Base-by-base conservation (phyloP, 2,329 filamentous ascomycete genomes). In the Diaporthe citri region DNA sequence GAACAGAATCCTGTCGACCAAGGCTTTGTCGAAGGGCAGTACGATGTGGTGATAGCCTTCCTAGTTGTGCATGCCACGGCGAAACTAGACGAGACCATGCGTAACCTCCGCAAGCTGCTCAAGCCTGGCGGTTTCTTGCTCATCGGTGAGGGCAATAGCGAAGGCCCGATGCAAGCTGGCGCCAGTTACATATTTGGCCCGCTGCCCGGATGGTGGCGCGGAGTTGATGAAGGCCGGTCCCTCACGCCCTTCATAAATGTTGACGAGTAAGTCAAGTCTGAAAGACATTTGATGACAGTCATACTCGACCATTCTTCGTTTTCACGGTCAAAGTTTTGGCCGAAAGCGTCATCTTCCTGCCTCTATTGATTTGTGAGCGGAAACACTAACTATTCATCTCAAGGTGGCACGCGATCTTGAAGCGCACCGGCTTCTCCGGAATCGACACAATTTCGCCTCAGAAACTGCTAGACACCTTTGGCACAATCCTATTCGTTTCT, bases 41-140 rank as follows among this genome's bases (percentile, higher is more conserved):
- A 79, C 71, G 83, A 84, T 66, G n/a, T 84, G n/a, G 72, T 84
- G 1, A 72, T 84, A 51, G 82, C 80, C 0, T 79, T 79, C 2
- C 76, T 81, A 22, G 82, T 82, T 0, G 71, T 84, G 2, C 80
- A 83, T 48, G 79, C 80, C 3, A 81, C 81, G 1, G 25, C 73
- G 22, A 36, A 56, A 10, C n/a, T 82, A 13, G 71, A 80, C 72
- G 4, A 76, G n/a, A 76, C 79, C 39, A 10, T 80, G 79, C 17
- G 46, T 1, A 80, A 83, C 57, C 74, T 80, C 5, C 79, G 81
- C 13, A 76, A 76, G 7, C 76, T 84, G 1, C 74, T 85, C 0
- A 82, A 80, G 15, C 81, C 84, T 0, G 83, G 81, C 3, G 86
- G 86, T 0, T 82, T 82, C 41, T 76, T 87, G 5, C 41, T 79